Base-by-base conservation (phyloP, 805 yeast genomes). In the Lachancea thermotolerans region DNA sequence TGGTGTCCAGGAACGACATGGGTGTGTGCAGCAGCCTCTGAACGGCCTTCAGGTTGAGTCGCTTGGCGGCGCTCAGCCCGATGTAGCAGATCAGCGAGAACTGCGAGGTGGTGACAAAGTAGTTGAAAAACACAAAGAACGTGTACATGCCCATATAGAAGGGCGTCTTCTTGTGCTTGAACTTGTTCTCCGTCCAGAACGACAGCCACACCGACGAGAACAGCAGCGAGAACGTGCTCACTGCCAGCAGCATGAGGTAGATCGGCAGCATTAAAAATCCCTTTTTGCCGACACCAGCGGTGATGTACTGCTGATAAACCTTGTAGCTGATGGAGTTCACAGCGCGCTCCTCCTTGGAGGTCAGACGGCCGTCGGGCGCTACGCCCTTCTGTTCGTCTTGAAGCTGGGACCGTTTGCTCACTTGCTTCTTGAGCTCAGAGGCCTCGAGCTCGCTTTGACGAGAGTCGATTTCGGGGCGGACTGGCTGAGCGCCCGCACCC, bases 111-210 rank as follows among this genome's bases (percentile, higher is more conserved):
- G 72, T 66, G 53, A 78, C 79, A 48, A 74, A 67, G 39, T 66
- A 50, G 9, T 69, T 61, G 37, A 76, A 67, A 47, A 77, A 66
- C 9, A 81, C 63, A 53, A 82, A 73, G 70, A 83, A 72, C 27
- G 84, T 81, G 56, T 82, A 83, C 44, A 86, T 55, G 0, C 95
- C 95, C 69, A 85, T 84, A 66, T 87, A 87, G 52, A 81, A 80
- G 2, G 80, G 74, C 42, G 74, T 66, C 3, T 74, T 49, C 45
- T 68, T 66, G 17, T 60, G 50, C 31, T 54, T 32, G 56, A 82
- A 86, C 58, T 75, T 78, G 42, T 72, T 50, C 27, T 73, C 75
- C 2, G 82, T 73, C 96, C 96, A 88, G 62, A 81, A 88, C 2
- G 95, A 81, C 49, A 88, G 69, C 95, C 95, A 85, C n/a, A 65